phyloP scores from a whole-genome alignment of 225 moss, liverwort and hornwort genomes.

The Asterella californica region DNA sequence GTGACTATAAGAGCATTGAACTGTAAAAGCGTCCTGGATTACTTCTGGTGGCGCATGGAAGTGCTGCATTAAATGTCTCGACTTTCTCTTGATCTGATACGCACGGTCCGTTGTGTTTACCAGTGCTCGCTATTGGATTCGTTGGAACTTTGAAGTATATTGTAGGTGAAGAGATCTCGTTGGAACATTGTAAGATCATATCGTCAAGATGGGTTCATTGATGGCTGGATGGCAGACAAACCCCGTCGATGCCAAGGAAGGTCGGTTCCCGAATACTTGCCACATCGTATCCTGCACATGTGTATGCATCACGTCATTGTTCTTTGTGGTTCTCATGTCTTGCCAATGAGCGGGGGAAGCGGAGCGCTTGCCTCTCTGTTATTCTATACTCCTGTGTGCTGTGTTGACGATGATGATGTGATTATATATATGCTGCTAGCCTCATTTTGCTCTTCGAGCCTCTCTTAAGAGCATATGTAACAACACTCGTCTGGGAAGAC shows the following conservation, averaged over 20 bases:
- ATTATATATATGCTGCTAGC: too few relatives aligned
- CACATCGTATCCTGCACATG: too few relatives aligned
- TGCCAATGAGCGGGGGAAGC: too few relatives aligned
- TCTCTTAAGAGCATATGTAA: too few relatives aligned
- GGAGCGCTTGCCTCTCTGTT: too few relatives aligned
- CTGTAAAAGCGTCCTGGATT: not conserved
- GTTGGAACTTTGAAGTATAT: not conserved
- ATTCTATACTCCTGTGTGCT: too few relatives aligned
- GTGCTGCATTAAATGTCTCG: not conserved
- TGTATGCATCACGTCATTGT: too few relatives aligned
- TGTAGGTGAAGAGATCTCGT: not conserved
- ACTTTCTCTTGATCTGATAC: not conserved
- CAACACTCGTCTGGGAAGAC: too few relatives aligned
- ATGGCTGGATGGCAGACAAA: conserved; percentile 36
- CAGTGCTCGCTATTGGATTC: not conserved
- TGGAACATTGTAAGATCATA: not conserved
- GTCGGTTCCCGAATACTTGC: not conserved
- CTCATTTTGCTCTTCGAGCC: too few relatives aligned
- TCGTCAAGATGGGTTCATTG: conserved; percentile 35
- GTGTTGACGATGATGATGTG: too few relatives aligned
- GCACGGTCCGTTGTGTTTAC: not conserved
- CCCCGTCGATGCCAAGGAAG: not conserved
- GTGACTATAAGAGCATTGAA: not conserved
- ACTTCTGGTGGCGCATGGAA: not conserved
- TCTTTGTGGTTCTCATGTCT: too few relatives aligned